Percentiles rank a stretch among this genome's conserved stretches.
Evolutionary conservation across 768 basidiomycete species (phyloP).

Genomic region (Mycena kentingensis): DNA sequence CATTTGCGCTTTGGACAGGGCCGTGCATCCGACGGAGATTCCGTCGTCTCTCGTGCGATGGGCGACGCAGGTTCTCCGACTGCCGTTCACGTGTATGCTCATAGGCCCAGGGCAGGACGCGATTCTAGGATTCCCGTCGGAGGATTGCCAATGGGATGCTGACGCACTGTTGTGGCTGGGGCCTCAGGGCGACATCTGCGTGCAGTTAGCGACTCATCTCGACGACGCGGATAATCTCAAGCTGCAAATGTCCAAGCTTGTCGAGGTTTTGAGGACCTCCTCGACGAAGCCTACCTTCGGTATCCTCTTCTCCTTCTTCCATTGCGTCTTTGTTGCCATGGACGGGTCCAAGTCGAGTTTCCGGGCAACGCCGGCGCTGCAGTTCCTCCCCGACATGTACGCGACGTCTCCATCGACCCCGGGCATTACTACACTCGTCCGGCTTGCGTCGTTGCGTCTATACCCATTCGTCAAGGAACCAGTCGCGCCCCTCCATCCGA

Average conservation of each 20-base stretch:
- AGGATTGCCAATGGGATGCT: no score
- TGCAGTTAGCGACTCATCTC: no score
- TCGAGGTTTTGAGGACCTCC: neutral
- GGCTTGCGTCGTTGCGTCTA: no score
- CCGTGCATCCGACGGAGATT: neutral
- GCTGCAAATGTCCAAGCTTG: neutral
- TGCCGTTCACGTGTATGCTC: slow-evolving; percentile 2
- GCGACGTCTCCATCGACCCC: slow-evolving; percentile 17
- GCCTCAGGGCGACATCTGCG: no score
- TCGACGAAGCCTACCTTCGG: slow-evolving; percentile 3
- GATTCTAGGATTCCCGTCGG: no score
- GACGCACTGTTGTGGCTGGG: no score
- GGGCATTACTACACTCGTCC: slow-evolving; percentile 16
- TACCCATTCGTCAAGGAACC: no score
- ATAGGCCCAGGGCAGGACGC: neutral
- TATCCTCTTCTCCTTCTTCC: slow-evolving; percentile 24
- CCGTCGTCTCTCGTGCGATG: neutral
- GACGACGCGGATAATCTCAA: no score
- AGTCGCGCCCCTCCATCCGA: neutral
- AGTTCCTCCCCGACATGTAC: slow-evolving; percentile 24
- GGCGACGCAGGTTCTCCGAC: neutral
- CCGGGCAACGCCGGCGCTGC: slow-evolving; percentile 17
- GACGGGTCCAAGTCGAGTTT: slow-evolving; percentile 1
- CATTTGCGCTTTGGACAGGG: slow-evolving; percentile 11
- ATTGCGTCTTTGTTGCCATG: slow-evolving; percentile 23